These are phyloP conservation scores for Phialemoniopsis sp. DNA, from an alignment of 2,329 filamentous ascomycete species.

Conservation along the genomic window DNA sequence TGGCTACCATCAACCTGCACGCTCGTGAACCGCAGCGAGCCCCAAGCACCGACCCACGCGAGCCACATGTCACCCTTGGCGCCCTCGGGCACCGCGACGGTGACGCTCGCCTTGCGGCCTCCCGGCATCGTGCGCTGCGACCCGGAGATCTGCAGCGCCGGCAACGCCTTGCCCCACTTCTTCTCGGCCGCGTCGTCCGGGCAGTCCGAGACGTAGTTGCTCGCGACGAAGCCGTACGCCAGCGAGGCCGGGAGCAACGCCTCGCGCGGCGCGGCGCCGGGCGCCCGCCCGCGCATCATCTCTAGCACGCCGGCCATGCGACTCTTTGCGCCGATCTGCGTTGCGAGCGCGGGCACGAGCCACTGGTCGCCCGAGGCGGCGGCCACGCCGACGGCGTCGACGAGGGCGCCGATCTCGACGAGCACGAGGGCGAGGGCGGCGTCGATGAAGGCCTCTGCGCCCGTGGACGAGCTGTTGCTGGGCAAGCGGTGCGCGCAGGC, in stretches of 20 bases:
- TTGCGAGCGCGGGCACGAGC: constrained; percentile 23
- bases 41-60: constrained; percentile 32
- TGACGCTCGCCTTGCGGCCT: constrained; percentile 11
- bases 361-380: constrained; percentile 23
- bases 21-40: constrained; percentile 21
- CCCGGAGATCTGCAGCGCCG: constrained; percentile 15
- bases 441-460: constrained; percentile 13
- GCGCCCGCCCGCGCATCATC: constrained; percentile 31
- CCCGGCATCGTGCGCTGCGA: constrained; percentile 10
- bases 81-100: constrained; percentile 13
- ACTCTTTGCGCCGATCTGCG: constrained; percentile 25
- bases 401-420: constrained; percentile 22
- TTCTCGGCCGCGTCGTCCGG: constrained; percentile 14
- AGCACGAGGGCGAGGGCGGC: constrained; percentile 18
- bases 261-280: constrained; percentile 25
- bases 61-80: constrained; percentile 16
- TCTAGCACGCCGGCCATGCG: constrained; percentile 29
- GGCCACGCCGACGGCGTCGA: constrained; percentile 20
- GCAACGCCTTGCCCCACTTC: constrained; percentile 11
- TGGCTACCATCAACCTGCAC: constrained; percentile 11
- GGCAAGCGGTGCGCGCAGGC: constrained; percentile 20
- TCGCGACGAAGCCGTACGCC: constrained; percentile 23
- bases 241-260: constrained; percentile 22
- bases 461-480: constrained; percentile 14
- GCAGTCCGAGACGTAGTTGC: constrained; percentile 20